Base-by-base conservation (phyloP, 768 basidiomycete genomes). In the Megacollybia marginata region DNA sequence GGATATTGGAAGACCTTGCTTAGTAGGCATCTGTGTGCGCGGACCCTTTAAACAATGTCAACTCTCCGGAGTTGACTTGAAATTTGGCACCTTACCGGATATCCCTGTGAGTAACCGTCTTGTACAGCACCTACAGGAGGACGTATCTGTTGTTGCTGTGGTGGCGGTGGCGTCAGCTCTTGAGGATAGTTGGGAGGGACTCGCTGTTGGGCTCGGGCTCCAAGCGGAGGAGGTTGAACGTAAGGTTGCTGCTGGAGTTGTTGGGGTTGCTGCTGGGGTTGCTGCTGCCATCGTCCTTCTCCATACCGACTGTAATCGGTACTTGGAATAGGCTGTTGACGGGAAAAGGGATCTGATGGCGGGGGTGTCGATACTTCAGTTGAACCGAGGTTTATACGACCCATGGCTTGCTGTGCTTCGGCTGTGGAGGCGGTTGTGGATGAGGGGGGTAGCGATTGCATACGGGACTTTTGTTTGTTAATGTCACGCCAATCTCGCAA, bases 401-500 rank as follows among this genome's bases (percentile, higher is more conserved):
- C 79, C 64, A 80, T 67, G 9, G 64, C 61, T 28, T 68, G 59
- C 33, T 51, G 48, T 35, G 63, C 57, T 11, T 73, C 56, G 18
- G 69, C 61, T 46, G 65, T 62, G 20, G 54, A 58, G 36, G 65
- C 20, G 68, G 69, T 46, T 63, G 63, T 31, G 62, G 52, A 35
- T 64, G 67, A 11, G 60, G 57, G 52, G 59, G 62, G 53, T 46
- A 48, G 68, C 57, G 50, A 62, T 47, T 62, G 59, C 44, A 69
- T 63, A 51, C 66, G 43, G 50, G 69, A 69, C 54, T 77, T 78
- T 49, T 74, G 68, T 57, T 75, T 78, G 65, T 97, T 94, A 71
- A 96, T 96, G 61, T 91, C 88, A 48, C 88, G 84, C 79, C 90
- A 85, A 65, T 93, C 87, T 46, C 85, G 82, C 46, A 99, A 78